These are phyloP conservation scores for Leccinum truebloodii DNA, from an alignment of 768 basidiomycete genomes.

Conservation along the genomic window DNA sequence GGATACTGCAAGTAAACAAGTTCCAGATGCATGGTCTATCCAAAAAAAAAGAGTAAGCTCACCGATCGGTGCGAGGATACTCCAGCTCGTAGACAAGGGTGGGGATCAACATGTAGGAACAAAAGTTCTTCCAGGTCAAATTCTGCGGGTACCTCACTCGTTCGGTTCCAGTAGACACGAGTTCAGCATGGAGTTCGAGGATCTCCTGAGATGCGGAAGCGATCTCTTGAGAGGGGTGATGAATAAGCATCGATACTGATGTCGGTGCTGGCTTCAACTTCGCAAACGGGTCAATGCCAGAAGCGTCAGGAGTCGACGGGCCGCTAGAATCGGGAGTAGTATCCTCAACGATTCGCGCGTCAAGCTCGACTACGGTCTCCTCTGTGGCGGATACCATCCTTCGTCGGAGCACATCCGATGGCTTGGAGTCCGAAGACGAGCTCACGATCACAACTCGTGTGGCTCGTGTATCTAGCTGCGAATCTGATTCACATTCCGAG, in stretches of 20 bases:
- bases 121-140: conserved; percentile 79
- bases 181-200: conserved; percentile 72
- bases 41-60: conserved; percentile 23
- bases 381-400: conserved; percentile 47
- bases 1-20: conserved; percentile 27
- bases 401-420: conserved; percentile 54
- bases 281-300: conserved; percentile 12
- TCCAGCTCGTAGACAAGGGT: conserved; percentile 96
- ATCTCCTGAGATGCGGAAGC: conserved; percentile 73
- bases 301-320: conserved; percentile 3
- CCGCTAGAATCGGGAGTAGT: conserved; percentile 4
- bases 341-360: conserved; percentile 1
- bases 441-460: conserved; percentile 45
- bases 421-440: conserved; percentile 54
- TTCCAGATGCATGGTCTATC: neutral
- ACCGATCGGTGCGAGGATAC: conserved; percentile 89
- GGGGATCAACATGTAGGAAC: conserved; percentile 83
- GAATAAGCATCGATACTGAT: conserved; percentile 48
- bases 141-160: conserved; percentile 82
- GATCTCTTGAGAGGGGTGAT: conserved; percentile 68
- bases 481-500: conserved; percentile 10
- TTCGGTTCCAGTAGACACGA: conserved; percentile 69
- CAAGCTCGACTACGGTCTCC: conserved; percentile 6
- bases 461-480: conserved; percentile 44
- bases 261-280: conserved; percentile 8